Evolutionary conservation across 176 grass and related monocot genomes (phyloP).

Genomic region (Oryza brachyantha): DNA sequence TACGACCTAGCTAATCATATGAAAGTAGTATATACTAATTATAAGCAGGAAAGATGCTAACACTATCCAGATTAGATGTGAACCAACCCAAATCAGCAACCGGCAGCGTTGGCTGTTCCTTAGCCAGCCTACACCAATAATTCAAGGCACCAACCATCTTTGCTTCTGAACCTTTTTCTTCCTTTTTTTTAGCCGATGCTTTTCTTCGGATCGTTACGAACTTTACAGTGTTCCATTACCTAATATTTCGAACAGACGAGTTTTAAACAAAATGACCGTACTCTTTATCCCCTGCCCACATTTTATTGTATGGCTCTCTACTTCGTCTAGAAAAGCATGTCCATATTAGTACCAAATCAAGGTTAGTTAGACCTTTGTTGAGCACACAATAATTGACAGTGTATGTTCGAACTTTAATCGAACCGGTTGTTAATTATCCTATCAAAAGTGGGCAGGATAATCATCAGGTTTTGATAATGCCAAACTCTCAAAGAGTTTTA

Average conservation of each 20-base stretch:
- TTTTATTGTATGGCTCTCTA: constrained; percentile 24
- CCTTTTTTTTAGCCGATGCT: background rate
- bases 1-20: constrained; percentile 32
- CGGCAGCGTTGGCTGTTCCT: constrained; percentile 12
- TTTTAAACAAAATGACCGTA: constrained; percentile 15
- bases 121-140: constrained; percentile 28
- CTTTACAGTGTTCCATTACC: constrained; percentile 20
- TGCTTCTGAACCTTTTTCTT: constrained; percentile 18
- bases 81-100: constrained; percentile 25
- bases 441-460: background rate
- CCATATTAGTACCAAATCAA: constrained; percentile 14
- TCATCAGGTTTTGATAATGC: background rate
- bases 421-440: background rate
- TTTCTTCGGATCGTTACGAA: constrained; percentile 25
- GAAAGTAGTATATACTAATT: background rate
- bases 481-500: too few species aligned
- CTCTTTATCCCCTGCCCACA: constrained; percentile 7
- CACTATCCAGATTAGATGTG: constrained; percentile 40
- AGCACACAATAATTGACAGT: constrained; percentile 31
- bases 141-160: constrained; percentile 36
- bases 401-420: constrained; percentile 11
- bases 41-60: constrained; percentile 11
- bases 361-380: constrained; percentile 23
- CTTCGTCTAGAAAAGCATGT: constrained; percentile 18
- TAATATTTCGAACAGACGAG: background rate